A percentile compares a stretch with the other conserved stretches of the same genome.
Conservation (phyloP, 768 basidiomycete genomes). For the Tricholoma sp. region DNA sequence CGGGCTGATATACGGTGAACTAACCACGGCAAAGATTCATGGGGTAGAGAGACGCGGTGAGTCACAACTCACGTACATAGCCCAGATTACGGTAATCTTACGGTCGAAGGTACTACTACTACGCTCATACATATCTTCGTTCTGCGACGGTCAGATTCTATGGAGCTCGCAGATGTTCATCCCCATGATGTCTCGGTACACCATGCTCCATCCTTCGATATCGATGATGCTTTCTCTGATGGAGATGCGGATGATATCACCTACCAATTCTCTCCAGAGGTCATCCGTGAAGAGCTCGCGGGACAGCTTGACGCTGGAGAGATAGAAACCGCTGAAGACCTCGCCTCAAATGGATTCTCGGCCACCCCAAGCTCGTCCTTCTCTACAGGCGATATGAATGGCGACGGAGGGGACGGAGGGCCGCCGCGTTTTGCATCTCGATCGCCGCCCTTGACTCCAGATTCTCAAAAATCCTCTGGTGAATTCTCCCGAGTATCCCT, state of each 20-base stretch:
- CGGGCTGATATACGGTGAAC: neutral
- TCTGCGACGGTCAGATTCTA: neutral
- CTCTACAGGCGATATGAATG: constrained; percentile 55
- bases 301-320: constrained; percentile 37
- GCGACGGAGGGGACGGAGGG: constrained; percentile 21
- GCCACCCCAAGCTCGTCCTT: constrained; percentile 38
- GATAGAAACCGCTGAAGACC: constrained; percentile 25
- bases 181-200: constrained; percentile 14
- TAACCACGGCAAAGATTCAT: neutral
- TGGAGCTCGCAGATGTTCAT: constrained; percentile 10
- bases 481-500: constrained; percentile 37
- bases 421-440: constrained; percentile 20
- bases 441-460: constrained; percentile 14
- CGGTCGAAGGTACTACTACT: too few species aligned
- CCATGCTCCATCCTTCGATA: constrained; percentile 29
- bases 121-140: neutral
- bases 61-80: neutral
- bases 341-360: constrained; percentile 30
- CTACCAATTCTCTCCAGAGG: constrained; percentile 53
- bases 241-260: constrained; percentile 43
- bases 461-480: constrained; percentile 23
- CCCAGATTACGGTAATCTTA: too few species aligned
- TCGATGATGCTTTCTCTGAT: constrained; percentile 70
- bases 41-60: neutral
- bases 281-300: constrained; percentile 59